Evolutionary conservation across 2,329 filamentous ascomycete species (phyloP).

Genomic region (Colletotrichum scovillei): DNA sequence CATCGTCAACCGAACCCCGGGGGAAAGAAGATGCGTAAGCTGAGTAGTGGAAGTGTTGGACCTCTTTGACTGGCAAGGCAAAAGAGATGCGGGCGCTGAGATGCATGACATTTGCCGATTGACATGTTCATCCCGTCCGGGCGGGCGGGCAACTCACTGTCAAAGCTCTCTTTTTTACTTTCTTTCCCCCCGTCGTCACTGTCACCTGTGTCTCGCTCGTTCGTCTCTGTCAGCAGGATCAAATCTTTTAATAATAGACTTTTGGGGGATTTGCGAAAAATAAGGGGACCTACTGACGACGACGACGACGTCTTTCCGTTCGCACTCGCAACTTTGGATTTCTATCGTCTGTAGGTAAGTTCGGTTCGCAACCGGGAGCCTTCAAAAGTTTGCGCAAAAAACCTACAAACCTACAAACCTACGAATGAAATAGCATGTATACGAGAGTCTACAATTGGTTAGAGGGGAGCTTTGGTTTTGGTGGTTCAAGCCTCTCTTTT

Average conservation of each 20-base stretch:
- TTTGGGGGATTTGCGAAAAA: background rate
- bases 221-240: background rate
- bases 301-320: too few species aligned
- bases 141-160: background rate
- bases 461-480: background rate
- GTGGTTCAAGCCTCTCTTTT: background rate
- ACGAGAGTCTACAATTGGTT: background rate
- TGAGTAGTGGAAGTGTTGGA: background rate
- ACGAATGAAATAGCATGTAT: background rate
- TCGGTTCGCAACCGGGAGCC: too few species aligned
- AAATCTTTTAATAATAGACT: background rate
- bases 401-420: too few species aligned
- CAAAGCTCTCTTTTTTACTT: background rate
- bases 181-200: background rate
- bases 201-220: background rate
- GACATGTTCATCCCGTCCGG: slow-evolving; percentile 32
- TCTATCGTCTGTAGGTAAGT: too few species aligned
- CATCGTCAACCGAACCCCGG: background rate
- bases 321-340: background rate
- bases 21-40: background rate
- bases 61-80: slow-evolving; percentile 11
- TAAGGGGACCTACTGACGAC: background rate
- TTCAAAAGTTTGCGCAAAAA: background rate
- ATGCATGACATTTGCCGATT: slow-evolving; percentile 28
- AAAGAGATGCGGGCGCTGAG: slow-evolving; percentile 22